A percentile compares a stretch with the other conserved stretches of the same genome.
These are phyloP conservation scores for Nymphaea thermarum DNA, from an alignment of 164 flowering plant species.

Conservation along the genomic window DNA sequence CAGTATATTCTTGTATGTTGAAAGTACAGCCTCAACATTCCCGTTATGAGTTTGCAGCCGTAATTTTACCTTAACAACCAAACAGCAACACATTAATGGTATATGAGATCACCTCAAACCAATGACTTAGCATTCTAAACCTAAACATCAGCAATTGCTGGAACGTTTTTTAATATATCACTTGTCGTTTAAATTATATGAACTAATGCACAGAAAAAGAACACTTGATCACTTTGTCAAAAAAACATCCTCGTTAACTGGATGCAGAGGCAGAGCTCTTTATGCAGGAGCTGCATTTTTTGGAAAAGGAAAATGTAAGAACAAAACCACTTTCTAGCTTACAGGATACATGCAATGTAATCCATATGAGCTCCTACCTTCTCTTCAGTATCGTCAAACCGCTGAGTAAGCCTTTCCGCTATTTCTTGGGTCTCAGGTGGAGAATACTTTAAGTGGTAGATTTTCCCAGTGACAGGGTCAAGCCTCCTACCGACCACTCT, in stretches of 20 bases:
- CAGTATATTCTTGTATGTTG: constrained; percentile 53
- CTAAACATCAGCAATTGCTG: not conserved
- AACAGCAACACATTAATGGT: not conserved
- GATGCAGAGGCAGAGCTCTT: not conserved
- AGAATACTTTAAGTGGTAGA: constrained; percentile 87
- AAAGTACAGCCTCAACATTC: constrained; percentile 78
- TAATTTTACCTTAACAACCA: constrained; percentile 54
- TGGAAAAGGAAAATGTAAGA: too few relatives aligned
- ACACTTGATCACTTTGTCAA: not conserved
- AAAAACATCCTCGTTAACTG: not conserved
- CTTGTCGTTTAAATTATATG: not conserved
- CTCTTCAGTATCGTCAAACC: constrained; percentile 97
- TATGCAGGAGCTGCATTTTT: not conserved
- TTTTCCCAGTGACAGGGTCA: constrained; percentile 93
- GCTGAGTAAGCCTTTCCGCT: constrained; percentile 84
- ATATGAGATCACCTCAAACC: too few relatives aligned
- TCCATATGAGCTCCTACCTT: constrained; percentile 33
- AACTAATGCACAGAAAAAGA: not conserved
- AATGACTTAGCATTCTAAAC: too few relatives aligned
- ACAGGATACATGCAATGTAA: not conserved
- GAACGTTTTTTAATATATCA: too few relatives aligned
- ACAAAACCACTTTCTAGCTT: not conserved
- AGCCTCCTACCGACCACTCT: constrained; percentile 94
- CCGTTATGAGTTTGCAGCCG: constrained; percentile 74
- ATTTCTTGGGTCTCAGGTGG: constrained; percentile 95